phyloP scores from a whole-genome alignment of 2,329 filamentous ascomycete genomes.

The Triangularia verruculosa region DNA sequence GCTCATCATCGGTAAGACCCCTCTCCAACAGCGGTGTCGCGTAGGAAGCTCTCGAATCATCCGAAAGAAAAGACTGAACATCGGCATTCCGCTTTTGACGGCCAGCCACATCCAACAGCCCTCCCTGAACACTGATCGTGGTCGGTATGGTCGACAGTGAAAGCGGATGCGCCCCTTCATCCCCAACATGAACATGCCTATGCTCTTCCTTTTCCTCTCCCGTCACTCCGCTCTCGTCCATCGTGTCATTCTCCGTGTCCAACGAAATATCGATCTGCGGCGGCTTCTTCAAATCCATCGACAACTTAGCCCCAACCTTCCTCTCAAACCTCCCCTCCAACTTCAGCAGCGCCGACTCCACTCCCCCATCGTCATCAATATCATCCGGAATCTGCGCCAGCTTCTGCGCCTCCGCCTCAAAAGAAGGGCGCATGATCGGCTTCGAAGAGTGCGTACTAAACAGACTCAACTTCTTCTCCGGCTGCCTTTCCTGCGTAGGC shows the following conservation, averaged over 20 bases:
- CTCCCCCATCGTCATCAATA: constrained; percentile 71
- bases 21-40: constrained; percentile 75
- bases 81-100: constrained; percentile 32
- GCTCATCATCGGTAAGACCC: constrained; percentile 53
- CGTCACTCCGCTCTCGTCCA: constrained; percentile 25
- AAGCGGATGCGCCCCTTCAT: constrained; percentile 37
- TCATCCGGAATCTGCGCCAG: constrained; percentile 88
- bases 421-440: constrained; percentile 67
- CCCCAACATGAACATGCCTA: constrained; percentile 44
- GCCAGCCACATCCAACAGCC: constrained; percentile 19
- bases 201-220: constrained; percentile 45
- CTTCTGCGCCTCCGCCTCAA: constrained; percentile 83
- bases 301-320: constrained; percentile 39
- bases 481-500: constrained; percentile 48
- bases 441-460: constrained; percentile 63
- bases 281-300: constrained; percentile 35
- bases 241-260: constrained; percentile 8
- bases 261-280: background rate
- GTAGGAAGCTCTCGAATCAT: constrained; percentile 70
- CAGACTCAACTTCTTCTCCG: constrained; percentile 51
- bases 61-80: constrained; percentile 50
- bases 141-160: constrained; percentile 31
- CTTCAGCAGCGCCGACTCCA: constrained; percentile 89
- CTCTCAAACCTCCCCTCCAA: constrained; percentile 82
- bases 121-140: constrained; percentile 18